Evolutionary conservation across 169 alveolate genomes (phyloP).

Genomic region (Besnoitia besnoiti): DNA sequence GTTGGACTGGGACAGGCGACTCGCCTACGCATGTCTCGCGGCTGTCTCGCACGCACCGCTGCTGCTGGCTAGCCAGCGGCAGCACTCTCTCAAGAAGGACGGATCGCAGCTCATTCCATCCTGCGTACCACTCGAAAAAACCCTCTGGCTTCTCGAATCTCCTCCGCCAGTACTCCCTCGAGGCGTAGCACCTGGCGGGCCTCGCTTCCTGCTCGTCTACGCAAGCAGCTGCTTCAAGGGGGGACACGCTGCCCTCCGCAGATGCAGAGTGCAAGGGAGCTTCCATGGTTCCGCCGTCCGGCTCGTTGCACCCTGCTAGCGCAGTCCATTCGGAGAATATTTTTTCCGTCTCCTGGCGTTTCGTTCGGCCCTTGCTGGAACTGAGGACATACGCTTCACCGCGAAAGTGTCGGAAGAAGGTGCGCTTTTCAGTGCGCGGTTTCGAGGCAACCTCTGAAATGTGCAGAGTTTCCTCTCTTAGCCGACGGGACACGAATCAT

Average conservation of each 20-base stretch:
- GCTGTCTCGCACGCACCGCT: background rate
- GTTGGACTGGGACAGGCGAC: no score
- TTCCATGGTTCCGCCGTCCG: background rate
- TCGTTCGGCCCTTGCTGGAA: no score
- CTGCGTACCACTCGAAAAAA: background rate
- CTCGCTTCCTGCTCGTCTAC: background rate
- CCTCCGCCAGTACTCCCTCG: background rate
- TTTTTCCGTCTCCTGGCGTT: no score
- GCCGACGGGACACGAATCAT: no score
- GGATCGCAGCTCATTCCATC: background rate
- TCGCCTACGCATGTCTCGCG: no score
- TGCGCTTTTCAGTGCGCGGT: no score
- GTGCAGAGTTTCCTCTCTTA: no score
- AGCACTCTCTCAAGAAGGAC: background rate
- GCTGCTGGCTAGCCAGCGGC: background rate
- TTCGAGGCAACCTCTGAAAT: no score
- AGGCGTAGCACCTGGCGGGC: background rate
- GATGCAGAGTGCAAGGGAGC: background rate
- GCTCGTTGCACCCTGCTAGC: background rate
- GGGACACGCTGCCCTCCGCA: background rate
- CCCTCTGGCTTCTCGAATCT: background rate
- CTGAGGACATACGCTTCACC: no score
- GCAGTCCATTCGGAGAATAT: no score
- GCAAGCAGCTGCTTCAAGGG: background rate
- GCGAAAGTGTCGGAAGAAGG: no score